Percentiles rank a stretch among this genome's conserved stretches.
Conservation (phyloP, 805 yeast species). For the Candida odintsovae region DNA sequence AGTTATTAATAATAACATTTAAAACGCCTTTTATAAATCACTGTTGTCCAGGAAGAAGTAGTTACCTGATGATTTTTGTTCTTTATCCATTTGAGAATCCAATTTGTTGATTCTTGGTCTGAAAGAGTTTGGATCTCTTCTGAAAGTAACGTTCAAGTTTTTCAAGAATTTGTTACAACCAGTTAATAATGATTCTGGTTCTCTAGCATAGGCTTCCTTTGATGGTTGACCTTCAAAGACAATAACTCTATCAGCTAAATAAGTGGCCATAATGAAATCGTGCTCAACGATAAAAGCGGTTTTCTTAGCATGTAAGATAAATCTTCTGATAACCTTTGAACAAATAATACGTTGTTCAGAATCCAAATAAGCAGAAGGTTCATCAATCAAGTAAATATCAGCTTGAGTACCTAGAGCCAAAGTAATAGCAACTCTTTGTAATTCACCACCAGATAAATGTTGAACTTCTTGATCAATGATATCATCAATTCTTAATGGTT, state of each 20-base stretch:
- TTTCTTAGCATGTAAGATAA: conserved; percentile 92
- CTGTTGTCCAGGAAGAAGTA: conserved; percentile 88
- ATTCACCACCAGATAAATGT: conserved; percentile 97
- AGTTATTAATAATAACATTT: not conserved
- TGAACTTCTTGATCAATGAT: conserved; percentile 97
- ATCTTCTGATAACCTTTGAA: conserved; percentile 96
- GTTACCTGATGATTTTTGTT: conserved; percentile 88
- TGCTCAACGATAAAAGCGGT: conserved; percentile 99
- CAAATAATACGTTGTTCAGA: conserved; percentile 99
- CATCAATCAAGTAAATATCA: conserved; percentile 94
- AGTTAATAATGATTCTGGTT: conserved; percentile 89
- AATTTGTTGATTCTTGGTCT: conserved; percentile 98
- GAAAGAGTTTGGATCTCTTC: conserved; percentile 98
- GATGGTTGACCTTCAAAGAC: conserved; percentile 97
- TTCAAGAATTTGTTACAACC: conserved; percentile 97
- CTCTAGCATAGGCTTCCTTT: conserved; percentile 72
- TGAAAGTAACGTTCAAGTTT: conserved; percentile 94
- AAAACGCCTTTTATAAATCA: conserved; percentile 31
- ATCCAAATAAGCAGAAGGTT: conserved; percentile 98
- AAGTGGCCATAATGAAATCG: conserved; percentile 99
- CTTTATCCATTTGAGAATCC: conserved; percentile 98
- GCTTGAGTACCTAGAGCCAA: conserved; percentile 92
- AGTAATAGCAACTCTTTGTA: conserved; percentile 98
- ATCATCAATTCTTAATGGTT: conserved; percentile 89
- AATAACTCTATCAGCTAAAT: conserved; percentile 97